Percentiles rank a stretch among this genome's conserved stretches.
phyloP scores from a whole-genome alignment of 257 asterid genomes.

The Coffea canephora region DNA sequence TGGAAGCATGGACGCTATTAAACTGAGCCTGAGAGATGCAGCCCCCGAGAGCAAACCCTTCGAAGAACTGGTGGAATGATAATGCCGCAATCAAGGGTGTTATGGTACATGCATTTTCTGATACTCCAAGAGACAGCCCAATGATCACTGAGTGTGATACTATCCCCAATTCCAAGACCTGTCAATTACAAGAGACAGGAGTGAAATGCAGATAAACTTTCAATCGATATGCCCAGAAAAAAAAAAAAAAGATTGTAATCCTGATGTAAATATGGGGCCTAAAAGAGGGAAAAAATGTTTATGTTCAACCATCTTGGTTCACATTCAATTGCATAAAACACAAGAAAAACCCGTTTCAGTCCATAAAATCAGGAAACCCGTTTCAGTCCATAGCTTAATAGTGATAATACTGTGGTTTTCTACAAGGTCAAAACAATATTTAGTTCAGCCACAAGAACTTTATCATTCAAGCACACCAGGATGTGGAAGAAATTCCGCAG shows the following conservation, averaged over 20 bases:
- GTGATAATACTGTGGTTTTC: background rate
- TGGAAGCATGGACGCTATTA: conserved; percentile 45
- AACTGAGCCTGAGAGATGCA: conserved; percentile 92
- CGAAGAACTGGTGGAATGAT: conserved; percentile 87
- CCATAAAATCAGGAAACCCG: background rate
- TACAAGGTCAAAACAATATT: background rate
- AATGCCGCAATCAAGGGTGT: conserved; percentile 81
- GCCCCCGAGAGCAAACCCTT: conserved; percentile 93
- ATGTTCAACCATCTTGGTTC: no score
- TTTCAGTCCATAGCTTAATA: background rate
- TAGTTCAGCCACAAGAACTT: background rate
- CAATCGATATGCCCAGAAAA: no score
- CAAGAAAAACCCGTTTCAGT: no score
- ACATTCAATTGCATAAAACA: no score
- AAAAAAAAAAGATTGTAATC: no score
- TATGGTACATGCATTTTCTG: conserved; percentile 85
- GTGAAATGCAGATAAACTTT: background rate
- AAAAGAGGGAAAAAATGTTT: no score
- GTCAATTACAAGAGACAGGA: background rate
- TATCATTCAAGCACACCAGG: background rate
- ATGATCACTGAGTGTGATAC: conserved; percentile 91
- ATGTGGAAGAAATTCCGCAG: background rate
- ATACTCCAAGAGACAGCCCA: conserved; percentile 87
- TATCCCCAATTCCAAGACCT: conserved; percentile 92
- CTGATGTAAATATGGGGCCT: background rate